phyloP scores from a whole-genome alignment of 2,329 filamentous ascomycete genomes.

The Colletotrichum australisinense region DNA sequence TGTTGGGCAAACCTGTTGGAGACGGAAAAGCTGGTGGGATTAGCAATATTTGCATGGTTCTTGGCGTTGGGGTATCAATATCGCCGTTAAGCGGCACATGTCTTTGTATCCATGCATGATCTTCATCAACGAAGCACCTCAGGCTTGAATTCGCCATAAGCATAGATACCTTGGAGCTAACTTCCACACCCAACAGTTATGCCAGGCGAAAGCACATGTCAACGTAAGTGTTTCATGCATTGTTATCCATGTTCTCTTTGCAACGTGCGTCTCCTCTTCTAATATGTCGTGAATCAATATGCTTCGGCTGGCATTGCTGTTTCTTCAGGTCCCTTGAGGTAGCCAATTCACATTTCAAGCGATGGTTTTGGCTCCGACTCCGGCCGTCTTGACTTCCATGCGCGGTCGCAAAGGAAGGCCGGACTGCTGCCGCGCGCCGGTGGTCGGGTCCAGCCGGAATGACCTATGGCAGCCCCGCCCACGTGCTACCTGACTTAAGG shows the following conservation, averaged over 20 bases:
- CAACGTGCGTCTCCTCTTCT: background rate
- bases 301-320: too few relatives aligned
- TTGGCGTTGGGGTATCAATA: conserved; percentile 15
- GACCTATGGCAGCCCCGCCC: background rate
- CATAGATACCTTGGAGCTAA: background rate
- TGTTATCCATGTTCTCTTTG: background rate
- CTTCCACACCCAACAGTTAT: background rate
- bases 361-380: too few relatives aligned
- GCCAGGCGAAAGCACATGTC: background rate
- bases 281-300: background rate
- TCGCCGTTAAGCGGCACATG: background rate
- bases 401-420: background rate
- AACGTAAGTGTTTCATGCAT: background rate
- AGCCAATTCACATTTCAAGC: background rate
- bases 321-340: too few relatives aligned
- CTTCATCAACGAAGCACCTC: background rate
- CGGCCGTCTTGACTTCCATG: too few relatives aligned
- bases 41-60: conserved; percentile 9
- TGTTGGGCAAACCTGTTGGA: background rate
- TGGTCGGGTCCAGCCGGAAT: background rate
- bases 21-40: background rate
- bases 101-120: background rate
- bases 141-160: background rate
- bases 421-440: too few relatives aligned
- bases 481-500: conserved; percentile 6